phyloP scores from a whole-genome alignment of 441 rosid genomes.

The Raphanus hybrid region DNA sequence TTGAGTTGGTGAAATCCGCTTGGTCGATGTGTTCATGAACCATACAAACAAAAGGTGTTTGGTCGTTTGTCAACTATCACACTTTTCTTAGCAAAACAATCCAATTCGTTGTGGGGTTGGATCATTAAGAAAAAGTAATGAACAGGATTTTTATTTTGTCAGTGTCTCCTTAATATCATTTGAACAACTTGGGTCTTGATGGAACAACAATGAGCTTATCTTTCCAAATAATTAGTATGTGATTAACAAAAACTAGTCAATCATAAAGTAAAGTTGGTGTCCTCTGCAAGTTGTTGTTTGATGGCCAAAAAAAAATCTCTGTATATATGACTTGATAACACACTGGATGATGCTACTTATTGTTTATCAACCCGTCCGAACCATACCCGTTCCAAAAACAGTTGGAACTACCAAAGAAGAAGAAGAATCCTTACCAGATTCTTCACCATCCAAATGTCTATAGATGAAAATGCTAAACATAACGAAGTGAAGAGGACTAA shows the following conservation, averaged over 20 bases:
- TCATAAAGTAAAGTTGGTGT: neutral
- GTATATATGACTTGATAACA: too few relatives aligned
- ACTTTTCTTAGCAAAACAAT: neutral
- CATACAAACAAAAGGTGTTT: neutral
- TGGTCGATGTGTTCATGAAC: neutral
- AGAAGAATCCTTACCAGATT: too few relatives aligned
- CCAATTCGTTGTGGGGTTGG: neutral
- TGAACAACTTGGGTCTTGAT: slow-evolving; percentile 6
- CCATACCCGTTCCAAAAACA: too few relatives aligned
- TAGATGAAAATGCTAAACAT: too few relatives aligned
- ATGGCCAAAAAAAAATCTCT: neutral
- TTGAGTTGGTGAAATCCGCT: neutral
- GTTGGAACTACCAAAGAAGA: too few relatives aligned
- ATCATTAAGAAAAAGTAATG: slow-evolving; percentile 7
- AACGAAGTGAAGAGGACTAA: too few relatives aligned
- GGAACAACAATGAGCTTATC: neutral
- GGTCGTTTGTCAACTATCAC: neutral
- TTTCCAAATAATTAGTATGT: neutral
- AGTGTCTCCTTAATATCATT: neutral
- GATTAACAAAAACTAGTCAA: neutral
- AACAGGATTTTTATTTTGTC: neutral
- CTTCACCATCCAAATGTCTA: too few relatives aligned
- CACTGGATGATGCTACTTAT: too few relatives aligned
- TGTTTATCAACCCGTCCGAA: too few relatives aligned
- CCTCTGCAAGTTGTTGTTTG: slow-evolving; percentile 1